Conservation (phyloP, 371 early-diverging fungal species). For the Syncephalis fuscata region DNA sequence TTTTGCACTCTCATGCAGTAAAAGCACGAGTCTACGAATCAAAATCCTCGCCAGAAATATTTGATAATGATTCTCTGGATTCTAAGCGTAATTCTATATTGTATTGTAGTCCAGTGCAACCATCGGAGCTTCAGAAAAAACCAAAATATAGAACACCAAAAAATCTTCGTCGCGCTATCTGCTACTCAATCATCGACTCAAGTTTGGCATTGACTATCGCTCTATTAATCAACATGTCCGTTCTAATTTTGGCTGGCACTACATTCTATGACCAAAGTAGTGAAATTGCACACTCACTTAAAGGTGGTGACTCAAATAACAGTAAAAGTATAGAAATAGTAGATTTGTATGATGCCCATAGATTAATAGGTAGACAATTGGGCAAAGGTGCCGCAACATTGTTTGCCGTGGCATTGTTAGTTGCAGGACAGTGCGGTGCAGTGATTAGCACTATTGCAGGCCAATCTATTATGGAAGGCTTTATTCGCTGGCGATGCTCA, state of each 20-base stretch:
- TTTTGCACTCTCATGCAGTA: conserved; percentile 26
- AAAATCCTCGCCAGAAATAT: background rate
- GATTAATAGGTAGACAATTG: conserved; percentile 30
- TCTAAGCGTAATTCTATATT: too few species aligned
- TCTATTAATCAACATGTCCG: conserved; percentile 48
- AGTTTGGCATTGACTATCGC: conserved; percentile 39
- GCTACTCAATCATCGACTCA: conserved; percentile 46
- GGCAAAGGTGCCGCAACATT: conserved; percentile 38
- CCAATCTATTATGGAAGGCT: conserved; percentile 57
- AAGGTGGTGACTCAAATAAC: conserved; percentile 4
- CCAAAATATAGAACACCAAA: background rate
- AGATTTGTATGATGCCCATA: conserved; percentile 36
- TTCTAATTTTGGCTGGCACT: conserved; percentile 47
- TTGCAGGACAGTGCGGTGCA: conserved; percentile 48
- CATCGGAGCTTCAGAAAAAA: background rate
- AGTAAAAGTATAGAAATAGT: conserved; percentile 12
- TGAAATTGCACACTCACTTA: too few species aligned
- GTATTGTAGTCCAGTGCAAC: too few species aligned
- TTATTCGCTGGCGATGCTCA: conserved; percentile 31
- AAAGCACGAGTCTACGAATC: background rate
- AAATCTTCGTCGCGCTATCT: conserved; percentile 26
- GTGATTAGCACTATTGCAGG: conserved; percentile 63
- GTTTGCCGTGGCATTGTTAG: conserved; percentile 49
- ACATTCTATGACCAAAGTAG: conserved; percentile 24
- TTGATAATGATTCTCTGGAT: too few species aligned